Evolutionary conservation across 225 moss, liverwort and hornwort genomes (phyloP).

Genomic region (Climacium dendroides): DNA sequence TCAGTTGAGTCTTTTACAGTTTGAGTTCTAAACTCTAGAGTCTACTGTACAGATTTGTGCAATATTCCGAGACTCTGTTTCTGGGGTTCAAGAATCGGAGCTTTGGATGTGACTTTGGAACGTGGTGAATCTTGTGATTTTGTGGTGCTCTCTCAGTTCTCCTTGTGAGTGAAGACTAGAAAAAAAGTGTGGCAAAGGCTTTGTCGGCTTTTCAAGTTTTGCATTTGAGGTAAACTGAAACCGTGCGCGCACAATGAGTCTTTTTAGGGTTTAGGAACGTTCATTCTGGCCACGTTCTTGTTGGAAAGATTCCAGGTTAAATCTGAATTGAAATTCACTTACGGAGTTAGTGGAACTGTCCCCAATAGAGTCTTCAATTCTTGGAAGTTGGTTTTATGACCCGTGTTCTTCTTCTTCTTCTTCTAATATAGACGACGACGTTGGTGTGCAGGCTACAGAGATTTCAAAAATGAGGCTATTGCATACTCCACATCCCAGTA

Average conservation of each 20-base stretch:
- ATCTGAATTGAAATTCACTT: not conserved
- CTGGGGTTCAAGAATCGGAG: not conserved
- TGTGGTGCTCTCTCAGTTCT: not conserved
- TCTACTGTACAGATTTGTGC: too few species aligned
- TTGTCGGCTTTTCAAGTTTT: not conserved
- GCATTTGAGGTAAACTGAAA: not conserved
- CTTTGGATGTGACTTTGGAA: not conserved
- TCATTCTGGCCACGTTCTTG: not conserved
- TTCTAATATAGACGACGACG: not conserved
- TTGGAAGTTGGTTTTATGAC: not conserved
- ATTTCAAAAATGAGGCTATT: not conserved
- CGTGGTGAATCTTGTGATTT: not conserved
- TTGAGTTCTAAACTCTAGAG: not conserved
- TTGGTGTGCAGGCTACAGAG: not conserved
- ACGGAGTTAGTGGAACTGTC: not conserved
- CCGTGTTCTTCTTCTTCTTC: not conserved
- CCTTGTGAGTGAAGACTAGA: not conserved
- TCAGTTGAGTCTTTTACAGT: not conserved
- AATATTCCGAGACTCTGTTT: not conserved
- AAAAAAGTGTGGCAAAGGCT: too few species aligned
- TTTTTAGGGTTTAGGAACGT: not conserved
- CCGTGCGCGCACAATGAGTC: not conserved
- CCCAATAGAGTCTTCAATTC: not conserved
- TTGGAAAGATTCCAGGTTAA: not conserved
- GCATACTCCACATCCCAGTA: not conserved